Evolutionary conservation across 2,329 filamentous ascomycete genomes (phyloP).

Genomic region (Zarea fungicola): DNA sequence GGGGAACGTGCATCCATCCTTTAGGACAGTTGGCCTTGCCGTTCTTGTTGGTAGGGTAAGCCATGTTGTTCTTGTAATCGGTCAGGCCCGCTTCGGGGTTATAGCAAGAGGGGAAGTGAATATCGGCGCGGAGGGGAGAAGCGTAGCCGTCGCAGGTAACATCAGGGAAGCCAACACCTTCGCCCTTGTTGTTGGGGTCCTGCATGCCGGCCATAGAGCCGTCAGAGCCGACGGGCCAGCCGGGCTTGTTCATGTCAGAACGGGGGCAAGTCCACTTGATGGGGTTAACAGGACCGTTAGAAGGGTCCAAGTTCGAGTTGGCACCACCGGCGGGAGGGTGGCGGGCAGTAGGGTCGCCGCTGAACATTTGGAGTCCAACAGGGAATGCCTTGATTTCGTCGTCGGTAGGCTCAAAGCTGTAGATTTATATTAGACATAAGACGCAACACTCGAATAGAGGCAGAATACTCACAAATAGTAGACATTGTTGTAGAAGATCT

Average conservation of each 20-base stretch:
- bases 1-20: slow-evolving; percentile 50
- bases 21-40: slow-evolving; percentile 50
- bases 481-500: slow-evolving; percentile 65
- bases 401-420: slow-evolving; percentile 55
- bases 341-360: slow-evolving; percentile 56
- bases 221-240: slow-evolving; percentile 50
- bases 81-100: slow-evolving; percentile 55
- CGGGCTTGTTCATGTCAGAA: slow-evolving; percentile 39
- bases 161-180: slow-evolving; percentile 63
- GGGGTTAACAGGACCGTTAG: slow-evolving; percentile 46
- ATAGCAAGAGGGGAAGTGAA: slow-evolving; percentile 72
- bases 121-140: slow-evolving; percentile 58
- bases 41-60: slow-evolving; percentile 48
- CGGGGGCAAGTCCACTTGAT: slow-evolving; percentile 59
- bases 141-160: slow-evolving; percentile 59
- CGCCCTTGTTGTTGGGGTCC: slow-evolving; percentile 48
- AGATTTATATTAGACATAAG: slow-evolving; percentile 6
- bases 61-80: slow-evolving; percentile 61
- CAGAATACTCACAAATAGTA: slow-evolving; percentile 65
- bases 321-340: slow-evolving; percentile 50
- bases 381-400: slow-evolving; percentile 68
- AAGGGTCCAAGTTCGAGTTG: slow-evolving; percentile 45
- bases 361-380: slow-evolving; percentile 64
- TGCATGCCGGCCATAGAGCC: slow-evolving; percentile 51
- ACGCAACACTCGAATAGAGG: not conserved